These are phyloP conservation scores for Schizochytrium sp. DNA, from an alignment of 108 stramenopile species.

Conservation along the genomic window DNA sequence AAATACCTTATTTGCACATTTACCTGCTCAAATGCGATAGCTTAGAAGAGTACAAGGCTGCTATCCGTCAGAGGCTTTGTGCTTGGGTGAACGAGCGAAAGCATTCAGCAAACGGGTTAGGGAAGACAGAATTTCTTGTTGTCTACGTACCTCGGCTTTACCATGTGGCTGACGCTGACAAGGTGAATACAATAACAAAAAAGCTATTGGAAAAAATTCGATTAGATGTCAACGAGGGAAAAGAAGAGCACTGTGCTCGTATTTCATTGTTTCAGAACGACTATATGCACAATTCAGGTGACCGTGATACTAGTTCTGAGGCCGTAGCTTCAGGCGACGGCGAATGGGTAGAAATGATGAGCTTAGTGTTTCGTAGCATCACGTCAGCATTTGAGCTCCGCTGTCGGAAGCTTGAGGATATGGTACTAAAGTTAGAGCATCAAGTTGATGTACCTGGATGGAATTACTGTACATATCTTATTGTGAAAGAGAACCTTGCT, in stretches of 20 bases:
- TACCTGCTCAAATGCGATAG: conserved; percentile 1
- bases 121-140: conserved; percentile 24
- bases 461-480: conserved; percentile 59
- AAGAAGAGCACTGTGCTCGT: conserved; percentile 3
- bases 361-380: background rate
- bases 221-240: background rate
- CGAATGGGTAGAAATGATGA: conserved; percentile 38
- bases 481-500: conserved; percentile 36
- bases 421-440: conserved; percentile 34
- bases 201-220: background rate
- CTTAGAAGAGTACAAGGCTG: conserved; percentile 34
- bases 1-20: conserved; percentile 34
- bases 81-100: conserved; percentile 14
- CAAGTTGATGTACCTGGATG: conserved; percentile 52
- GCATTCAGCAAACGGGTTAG: background rate
- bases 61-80: conserved; percentile 29
- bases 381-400: conserved; percentile 19
- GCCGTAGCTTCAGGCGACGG: conserved; percentile 26
- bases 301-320: background rate
- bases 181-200: background rate
- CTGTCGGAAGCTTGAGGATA: conserved; percentile 49
- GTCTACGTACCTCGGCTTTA: conserved; percentile 8
- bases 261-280: conserved; percentile 20
- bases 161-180: conserved; percentile 6
- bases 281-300: background rate